Base-by-base conservation (phyloP, 2,329 filamentous ascomycete species). In the Lithohypha guttulata region DNA sequence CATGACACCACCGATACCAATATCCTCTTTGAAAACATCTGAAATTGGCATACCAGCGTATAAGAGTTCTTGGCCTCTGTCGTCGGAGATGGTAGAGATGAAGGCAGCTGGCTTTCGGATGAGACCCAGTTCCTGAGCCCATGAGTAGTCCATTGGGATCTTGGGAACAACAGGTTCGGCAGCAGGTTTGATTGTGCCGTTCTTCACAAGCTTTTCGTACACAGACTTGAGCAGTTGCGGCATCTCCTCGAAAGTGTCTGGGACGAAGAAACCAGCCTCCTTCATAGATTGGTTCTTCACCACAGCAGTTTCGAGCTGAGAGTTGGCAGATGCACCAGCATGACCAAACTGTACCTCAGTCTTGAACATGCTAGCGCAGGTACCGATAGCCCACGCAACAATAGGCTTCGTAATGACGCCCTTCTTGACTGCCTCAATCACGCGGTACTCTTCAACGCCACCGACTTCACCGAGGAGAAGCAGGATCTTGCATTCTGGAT, bases 1-100 rank as follows among this genome's bases (percentile, higher is more conserved):
- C 91, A 98, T 98, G 70, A 98, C 91, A 81, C 91, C 91, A 63
- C 91, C 91, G 55, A 98, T 96, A 55, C 91, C 91, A 56, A 98
- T 96, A 55, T 96, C 87, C 73, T 98, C 91, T 65, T 70, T 84
- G 81, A 98, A 98, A 50, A 98, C 91, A 62, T 98, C 91, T n/a
- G 91, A 96, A 60, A 98, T 98, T 59, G 91, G 91, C 84, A 98
- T 94, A 60, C 91, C 91, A 51, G 91, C 91, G 66, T 98, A 98
- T 53, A 98, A 76, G 46, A 98, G 82, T 70, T 98, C 91, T 66
- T 98, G 91, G 51, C 91, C 91, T 86, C 91, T 91, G 71, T 98
- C 91, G 63, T 98, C 91, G 55, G 91, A 95, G 61, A 98, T 98
- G 64, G 91, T 98, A 55, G 91, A 98, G 66, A 98, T 98, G 75